Evolutionary conservation across 345 rosid species (phyloP).

Genomic region (Citrus maxima): DNA sequence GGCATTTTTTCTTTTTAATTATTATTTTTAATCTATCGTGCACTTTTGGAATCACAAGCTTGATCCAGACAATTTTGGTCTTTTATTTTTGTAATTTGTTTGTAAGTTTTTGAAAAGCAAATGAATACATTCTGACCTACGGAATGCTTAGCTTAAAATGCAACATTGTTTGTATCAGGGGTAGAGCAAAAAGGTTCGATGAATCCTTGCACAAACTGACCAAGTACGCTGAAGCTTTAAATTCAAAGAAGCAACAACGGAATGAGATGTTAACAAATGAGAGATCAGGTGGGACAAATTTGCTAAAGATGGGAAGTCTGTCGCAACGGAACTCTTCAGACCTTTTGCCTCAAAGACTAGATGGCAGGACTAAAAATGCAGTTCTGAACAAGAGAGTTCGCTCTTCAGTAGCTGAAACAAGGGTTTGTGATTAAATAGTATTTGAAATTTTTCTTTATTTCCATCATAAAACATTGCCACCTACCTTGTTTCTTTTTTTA

Average conservation of each 20-base stretch:
- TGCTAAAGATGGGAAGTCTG: slow-evolving; percentile 38
- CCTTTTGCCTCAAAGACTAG: slow-evolving; percentile 39
- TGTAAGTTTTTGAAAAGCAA: not conserved
- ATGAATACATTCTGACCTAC: not conserved
- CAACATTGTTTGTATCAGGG: slow-evolving; percentile 27
- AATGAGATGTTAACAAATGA: slow-evolving; percentile 38
- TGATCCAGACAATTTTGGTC: not conserved
- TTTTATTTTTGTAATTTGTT: not conserved
- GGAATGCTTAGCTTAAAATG: slow-evolving; percentile 8
- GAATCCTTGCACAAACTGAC: slow-evolving; percentile 36
- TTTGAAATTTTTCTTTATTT: not conserved
- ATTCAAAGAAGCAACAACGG: slow-evolving; percentile 42
- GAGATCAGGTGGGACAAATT: slow-evolving; percentile 36
- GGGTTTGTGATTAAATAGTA: slow-evolving; percentile 35
- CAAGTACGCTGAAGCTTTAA: slow-evolving; percentile 31
- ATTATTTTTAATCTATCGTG: not conserved
- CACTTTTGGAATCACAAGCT: not conserved
- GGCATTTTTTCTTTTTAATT: not conserved
- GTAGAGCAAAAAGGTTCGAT: slow-evolving; percentile 33
- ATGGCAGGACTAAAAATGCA: slow-evolving; percentile 49
- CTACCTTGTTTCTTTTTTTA: not conserved
- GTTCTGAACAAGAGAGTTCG: slow-evolving; percentile 50
- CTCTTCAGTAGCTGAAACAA: slow-evolving; percentile 43
- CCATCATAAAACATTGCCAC: not conserved
- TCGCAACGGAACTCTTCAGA: slow-evolving; percentile 42